Conservation (phyloP, 257 asterid species). For the Plantago elongata region DNA sequence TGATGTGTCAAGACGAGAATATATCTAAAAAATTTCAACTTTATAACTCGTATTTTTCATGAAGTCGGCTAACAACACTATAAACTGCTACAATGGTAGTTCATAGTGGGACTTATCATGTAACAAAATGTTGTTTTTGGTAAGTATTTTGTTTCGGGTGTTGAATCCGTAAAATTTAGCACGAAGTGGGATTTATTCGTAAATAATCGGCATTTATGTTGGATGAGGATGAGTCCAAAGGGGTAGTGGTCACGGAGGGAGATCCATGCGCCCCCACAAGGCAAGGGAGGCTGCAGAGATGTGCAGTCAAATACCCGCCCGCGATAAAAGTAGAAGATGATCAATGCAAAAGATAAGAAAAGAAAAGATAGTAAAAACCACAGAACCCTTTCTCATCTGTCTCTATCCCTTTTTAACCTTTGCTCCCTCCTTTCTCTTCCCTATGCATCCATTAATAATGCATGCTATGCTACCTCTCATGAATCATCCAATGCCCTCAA, state of each 20-base stretch:
- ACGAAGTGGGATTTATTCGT: too few relatives aligned
- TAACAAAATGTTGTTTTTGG: too few relatives aligned
- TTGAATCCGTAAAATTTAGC: too few relatives aligned
- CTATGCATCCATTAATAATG: background rate
- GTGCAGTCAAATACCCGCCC: conserved; percentile 31
- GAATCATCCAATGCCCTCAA: background rate
- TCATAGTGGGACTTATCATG: too few relatives aligned
- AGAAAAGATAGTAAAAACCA: conserved; percentile 36
- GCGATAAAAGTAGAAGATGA: conserved; percentile 97
- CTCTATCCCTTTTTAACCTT: conserved; percentile 28
- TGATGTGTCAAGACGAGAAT: too few relatives aligned
- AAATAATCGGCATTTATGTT: background rate
- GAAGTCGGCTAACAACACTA: too few relatives aligned
- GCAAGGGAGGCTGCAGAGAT: too few relatives aligned
- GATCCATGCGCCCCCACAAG: too few relatives aligned
- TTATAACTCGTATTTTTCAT: too few relatives aligned
- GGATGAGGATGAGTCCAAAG: background rate
- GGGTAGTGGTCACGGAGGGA: conserved; percentile 4
- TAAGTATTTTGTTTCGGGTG: too few relatives aligned
- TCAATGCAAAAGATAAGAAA: conserved; percentile 32
- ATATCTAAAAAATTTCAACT: too few relatives aligned
- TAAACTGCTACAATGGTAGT: too few relatives aligned
- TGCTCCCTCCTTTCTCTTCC: conserved; percentile 15
- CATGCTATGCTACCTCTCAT: background rate
- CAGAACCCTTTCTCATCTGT: conserved; percentile 37